phyloP scores from a whole-genome alignment of 1,284 basidiomycete species.

The Cutaneotrichosporon dermatis region DNA sequence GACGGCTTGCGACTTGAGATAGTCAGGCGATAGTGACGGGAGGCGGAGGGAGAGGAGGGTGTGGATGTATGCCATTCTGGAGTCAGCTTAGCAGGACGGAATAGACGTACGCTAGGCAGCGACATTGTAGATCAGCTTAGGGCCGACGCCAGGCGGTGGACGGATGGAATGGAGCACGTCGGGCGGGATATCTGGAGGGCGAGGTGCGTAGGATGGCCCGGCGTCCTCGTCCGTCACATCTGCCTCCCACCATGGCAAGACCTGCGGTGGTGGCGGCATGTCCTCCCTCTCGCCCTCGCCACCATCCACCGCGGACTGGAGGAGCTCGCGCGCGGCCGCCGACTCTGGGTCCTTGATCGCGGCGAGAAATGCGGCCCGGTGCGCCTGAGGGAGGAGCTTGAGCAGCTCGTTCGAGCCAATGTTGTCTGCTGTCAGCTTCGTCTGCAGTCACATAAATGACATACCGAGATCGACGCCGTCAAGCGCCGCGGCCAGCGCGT shows the following conservation, averaged over 20 bases:
- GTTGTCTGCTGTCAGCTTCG: constrained; percentile 27
- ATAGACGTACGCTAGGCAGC: constrained; percentile 18
- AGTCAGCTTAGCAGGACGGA: constrained; percentile 31
- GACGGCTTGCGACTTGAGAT: constrained; percentile 12
- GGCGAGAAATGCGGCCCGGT: constrained; percentile 42
- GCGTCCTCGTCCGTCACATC: constrained; percentile 2
- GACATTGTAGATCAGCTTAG: constrained; percentile 41
- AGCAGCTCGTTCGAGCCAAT: constrained; percentile 46
- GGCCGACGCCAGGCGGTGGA: constrained; percentile 26
- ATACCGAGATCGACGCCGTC: constrained; percentile 41
- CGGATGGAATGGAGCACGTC: constrained; percentile 11
- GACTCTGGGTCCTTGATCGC: constrained; percentile 40
- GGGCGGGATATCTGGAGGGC: constrained; percentile 9
- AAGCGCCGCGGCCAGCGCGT: constrained; percentile 28
- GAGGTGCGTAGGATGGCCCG: constrained; percentile 8
- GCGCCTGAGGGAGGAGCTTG: constrained; percentile 38
- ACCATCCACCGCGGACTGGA: constrained; percentile 25
- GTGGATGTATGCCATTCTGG: constrained; percentile 43
- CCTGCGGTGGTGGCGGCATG: constrained; percentile 1
- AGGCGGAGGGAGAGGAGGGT: constrained; percentile 34
- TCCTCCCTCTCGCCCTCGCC: constrained; percentile 15
- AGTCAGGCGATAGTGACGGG: constrained; percentile 25
- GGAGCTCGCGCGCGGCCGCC: constrained; percentile 30
- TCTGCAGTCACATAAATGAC: constrained; percentile 9
- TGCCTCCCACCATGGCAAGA: constrained; percentile 21